These are phyloP conservation scores for Papiliotrema terrestris DNA, from an alignment of 1,284 basidiomycete genomes.

Conservation along the genomic window DNA sequence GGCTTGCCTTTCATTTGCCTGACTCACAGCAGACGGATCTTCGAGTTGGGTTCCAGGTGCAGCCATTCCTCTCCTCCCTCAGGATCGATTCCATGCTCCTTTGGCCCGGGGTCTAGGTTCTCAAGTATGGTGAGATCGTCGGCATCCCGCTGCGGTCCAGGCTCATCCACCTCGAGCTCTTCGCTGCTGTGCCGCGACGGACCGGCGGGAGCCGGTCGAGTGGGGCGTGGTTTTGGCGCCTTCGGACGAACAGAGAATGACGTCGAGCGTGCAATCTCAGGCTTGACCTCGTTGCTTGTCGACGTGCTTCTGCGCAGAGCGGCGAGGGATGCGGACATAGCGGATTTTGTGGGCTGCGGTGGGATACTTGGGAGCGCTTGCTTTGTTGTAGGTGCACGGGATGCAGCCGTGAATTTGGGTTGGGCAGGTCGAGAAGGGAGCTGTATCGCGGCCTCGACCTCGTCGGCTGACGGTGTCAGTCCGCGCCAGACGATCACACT, in stretches of 20 bases:
- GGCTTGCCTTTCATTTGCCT: background rate
- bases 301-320: slow-evolving; percentile 9
- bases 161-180: slow-evolving; percentile 11
- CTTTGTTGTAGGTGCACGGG: background rate
- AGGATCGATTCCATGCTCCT: slow-evolving; percentile 53
- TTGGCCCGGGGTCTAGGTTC: slow-evolving; percentile 69
- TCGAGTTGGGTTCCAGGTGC: slow-evolving; percentile 78
- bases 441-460: background rate
- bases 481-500: background rate
- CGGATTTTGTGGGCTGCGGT: background rate
- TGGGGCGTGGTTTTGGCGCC: background rate
- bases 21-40: slow-evolving; percentile 74
- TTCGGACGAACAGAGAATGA: slow-evolving; percentile 9
- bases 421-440: slow-evolving; percentile 11
- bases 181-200: slow-evolving; percentile 3
- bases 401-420: slow-evolving; percentile 9
- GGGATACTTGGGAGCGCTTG: slow-evolving; percentile 3
- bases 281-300: background rate
- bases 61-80: slow-evolving; percentile 57
- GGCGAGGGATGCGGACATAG: slow-evolving; percentile 12
- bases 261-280: slow-evolving; percentile 3
- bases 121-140: slow-evolving; percentile 69
- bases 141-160: slow-evolving; percentile 17
- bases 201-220: background rate
- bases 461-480: too few relatives aligned